Percentiles rank a stretch among this genome's conserved stretches.
These are phyloP conservation scores for Neonectria punicea DNA, from an alignment of 2,329 filamentous ascomycete genomes.

Conservation along the genomic window DNA sequence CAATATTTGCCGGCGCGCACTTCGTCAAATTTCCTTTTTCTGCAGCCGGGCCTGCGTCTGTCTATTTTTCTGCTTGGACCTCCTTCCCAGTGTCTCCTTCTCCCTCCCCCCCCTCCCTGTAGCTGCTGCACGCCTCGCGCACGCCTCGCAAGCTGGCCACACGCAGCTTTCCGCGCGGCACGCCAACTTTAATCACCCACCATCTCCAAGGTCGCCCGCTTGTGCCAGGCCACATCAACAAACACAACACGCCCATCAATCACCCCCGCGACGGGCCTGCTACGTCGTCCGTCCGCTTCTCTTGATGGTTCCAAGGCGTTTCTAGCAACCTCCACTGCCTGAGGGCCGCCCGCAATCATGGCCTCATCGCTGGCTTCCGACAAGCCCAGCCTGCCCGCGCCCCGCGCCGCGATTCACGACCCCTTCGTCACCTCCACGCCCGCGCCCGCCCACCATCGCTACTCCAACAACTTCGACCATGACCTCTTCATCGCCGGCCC, in stretches of 20 bases:
- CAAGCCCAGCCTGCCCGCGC: slow-evolving; percentile 54
- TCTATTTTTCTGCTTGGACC: slow-evolving; percentile 36
- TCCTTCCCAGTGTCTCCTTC: slow-evolving; percentile 1
- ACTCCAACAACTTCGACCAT: slow-evolving; percentile 82
- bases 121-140: slow-evolving; percentile 32
- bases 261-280: slow-evolving; percentile 41
- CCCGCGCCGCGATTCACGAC: slow-evolving; percentile 56
- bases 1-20: slow-evolving; percentile 21
- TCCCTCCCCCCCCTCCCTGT: slow-evolving; percentile 35
- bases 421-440: slow-evolving; percentile 66
- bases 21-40: slow-evolving; percentile 25
- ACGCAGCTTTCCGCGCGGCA: slow-evolving; percentile 27
- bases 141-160: slow-evolving; percentile 32
- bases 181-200: slow-evolving; percentile 40
- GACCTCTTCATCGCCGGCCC: slow-evolving; percentile 82
- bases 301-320: slow-evolving; percentile 44
- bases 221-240: slow-evolving; percentile 33
- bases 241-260: slow-evolving; percentile 24
- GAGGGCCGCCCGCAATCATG: slow-evolving; percentile 50
- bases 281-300: slow-evolving; percentile 39
- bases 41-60: slow-evolving; percentile 42
- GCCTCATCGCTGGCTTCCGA: slow-evolving; percentile 56
- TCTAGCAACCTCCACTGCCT: slow-evolving; percentile 39
- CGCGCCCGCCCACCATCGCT: slow-evolving; percentile 69
- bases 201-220: slow-evolving; percentile 6